These are phyloP conservation scores for Condylostoma magnum DNA, from an alignment of 169 alveolate genomes.

Conservation along the genomic window DNA sequence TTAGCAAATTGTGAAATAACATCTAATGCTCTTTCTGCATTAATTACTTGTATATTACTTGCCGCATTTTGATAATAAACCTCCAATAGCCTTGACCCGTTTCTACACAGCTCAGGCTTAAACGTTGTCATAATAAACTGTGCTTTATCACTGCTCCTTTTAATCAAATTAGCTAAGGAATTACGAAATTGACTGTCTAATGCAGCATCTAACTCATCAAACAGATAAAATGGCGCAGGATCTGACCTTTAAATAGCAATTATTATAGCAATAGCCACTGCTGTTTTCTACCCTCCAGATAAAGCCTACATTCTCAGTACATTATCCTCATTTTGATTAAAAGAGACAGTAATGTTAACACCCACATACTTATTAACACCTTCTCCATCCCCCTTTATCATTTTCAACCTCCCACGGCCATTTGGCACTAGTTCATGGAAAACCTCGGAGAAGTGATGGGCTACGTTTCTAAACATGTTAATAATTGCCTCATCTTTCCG, in stretches of 20 bases:
- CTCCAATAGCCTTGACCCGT: slow-evolving; percentile 7
- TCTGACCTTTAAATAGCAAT: slow-evolving; percentile 73
- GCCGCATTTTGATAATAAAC: slow-evolving; percentile 8
- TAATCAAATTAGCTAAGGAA: slow-evolving; percentile 55
- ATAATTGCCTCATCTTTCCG: slow-evolving; percentile 29
- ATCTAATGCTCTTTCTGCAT: slow-evolving; percentile 9
- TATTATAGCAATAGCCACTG: slow-evolving; percentile 80
- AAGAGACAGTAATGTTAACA: slow-evolving; percentile 16
- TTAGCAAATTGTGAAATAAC: slow-evolving; percentile 14
- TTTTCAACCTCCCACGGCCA: slow-evolving; percentile 15
- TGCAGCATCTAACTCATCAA: slow-evolving; percentile 87
- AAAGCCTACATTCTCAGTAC: slow-evolving; percentile 28
- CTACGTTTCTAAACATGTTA: slow-evolving; percentile 20
- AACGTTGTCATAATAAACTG: slow-evolving; percentile 72
- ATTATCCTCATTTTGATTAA: slow-evolving; percentile 7
- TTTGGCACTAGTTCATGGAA: slow-evolving; percentile 28
- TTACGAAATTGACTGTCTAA: slow-evolving; percentile 71
- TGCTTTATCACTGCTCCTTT: slow-evolving; percentile 44
- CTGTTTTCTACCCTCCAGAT: slow-evolving; percentile 74
- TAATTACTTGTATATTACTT: slow-evolving; percentile 1
- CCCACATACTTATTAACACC: slow-evolving; percentile 26
- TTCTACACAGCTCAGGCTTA: slow-evolving; percentile 65
- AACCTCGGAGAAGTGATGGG: slow-evolving; percentile 28
- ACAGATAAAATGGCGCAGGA: slow-evolving; percentile 84
- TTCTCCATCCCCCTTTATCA: slow-evolving; percentile 28